These are phyloP conservation scores for Cryptococcus sp. DNA, from an alignment of 1,284 basidiomycete genomes.

Conservation along the genomic window DNA sequence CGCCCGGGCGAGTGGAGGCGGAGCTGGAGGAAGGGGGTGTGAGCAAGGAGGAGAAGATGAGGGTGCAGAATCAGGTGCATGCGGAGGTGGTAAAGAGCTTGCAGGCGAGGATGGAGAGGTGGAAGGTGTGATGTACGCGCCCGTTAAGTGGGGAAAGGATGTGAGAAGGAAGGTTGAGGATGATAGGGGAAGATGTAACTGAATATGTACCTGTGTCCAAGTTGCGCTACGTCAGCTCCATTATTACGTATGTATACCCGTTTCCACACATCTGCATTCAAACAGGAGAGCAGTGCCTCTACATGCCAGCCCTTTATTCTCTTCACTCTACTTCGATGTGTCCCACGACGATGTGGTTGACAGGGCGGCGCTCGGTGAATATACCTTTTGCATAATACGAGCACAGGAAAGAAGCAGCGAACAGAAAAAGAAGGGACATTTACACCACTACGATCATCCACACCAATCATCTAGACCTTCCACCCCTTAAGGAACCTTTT, in stretches of 20 bases:
- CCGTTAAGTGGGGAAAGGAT: too few species aligned
- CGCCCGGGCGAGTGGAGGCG: slow-evolving; percentile 30
- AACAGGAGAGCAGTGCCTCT: too few species aligned
- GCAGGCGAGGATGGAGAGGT: slow-evolving; percentile 33
- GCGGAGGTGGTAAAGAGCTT: slow-evolving; percentile 32
- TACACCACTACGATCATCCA: neutral
- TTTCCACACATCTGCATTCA: too few species aligned
- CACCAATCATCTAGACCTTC: neutral
- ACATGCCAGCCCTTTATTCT: too few species aligned
- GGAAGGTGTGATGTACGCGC: slow-evolving; percentile 15
- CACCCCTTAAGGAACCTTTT: neutral
- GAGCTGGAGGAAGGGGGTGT: slow-evolving; percentile 37
- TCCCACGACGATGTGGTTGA: too few species aligned
- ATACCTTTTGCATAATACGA: neutral
- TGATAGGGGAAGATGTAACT: too few species aligned
- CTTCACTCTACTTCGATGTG: too few species aligned
- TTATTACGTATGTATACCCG: too few species aligned
- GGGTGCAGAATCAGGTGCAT: slow-evolving; percentile 23
- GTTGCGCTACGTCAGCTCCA: too few species aligned
- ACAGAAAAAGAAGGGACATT: neutral
- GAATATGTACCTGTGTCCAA: too few species aligned
- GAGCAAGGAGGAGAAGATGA: slow-evolving; percentile 27
- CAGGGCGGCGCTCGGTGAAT: neutral
- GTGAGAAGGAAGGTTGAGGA: too few species aligned
- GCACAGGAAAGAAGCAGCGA: neutral